Evolutionary conservation across 2,329 filamentous ascomycete genomes (phyloP).

Genomic region (Ophiostoma tasmaniense): DNA sequence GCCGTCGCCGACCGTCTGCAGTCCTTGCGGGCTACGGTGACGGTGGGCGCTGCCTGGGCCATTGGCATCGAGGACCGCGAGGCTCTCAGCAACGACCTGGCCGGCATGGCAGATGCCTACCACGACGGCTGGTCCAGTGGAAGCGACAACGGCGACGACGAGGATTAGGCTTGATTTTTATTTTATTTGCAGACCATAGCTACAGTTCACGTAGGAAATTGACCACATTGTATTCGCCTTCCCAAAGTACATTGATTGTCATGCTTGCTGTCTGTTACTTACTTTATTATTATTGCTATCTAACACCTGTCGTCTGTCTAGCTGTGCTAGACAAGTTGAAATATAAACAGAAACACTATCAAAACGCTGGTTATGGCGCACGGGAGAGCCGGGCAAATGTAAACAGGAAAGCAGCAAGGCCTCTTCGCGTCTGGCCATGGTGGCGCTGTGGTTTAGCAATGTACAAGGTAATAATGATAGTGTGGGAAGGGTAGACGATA

Average conservation of each 20-base stretch:
- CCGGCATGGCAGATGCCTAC: slow-evolving; percentile 79
- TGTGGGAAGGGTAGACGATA: neutral
- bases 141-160: slow-evolving; percentile 61
- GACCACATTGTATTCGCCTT: neutral
- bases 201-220: neutral
- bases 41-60: slow-evolving; percentile 43
- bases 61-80: slow-evolving; percentile 74
- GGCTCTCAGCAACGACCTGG: slow-evolving; percentile 68
- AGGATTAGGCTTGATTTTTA: slow-evolving; percentile 21
- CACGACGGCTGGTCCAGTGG: slow-evolving; percentile 80
- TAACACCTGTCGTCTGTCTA: neutral
- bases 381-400: neutral
- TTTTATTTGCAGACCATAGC: neutral
- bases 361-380: neutral
- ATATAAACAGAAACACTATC: neutral
- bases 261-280: neutral
- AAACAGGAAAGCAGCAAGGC: neutral
- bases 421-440: neutral
- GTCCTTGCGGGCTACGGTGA: slow-evolving; percentile 51
- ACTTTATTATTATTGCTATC: neutral
- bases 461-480: neutral
- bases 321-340: neutral
- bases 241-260: neutral
- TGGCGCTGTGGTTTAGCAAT: neutral
- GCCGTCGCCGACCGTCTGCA: slow-evolving; percentile 62